Percentiles rank a stretch among this genome's conserved stretches.
Evolutionary conservation across 2,329 filamentous ascomycete genomes (phyloP).

Genomic region (Colletotrichum eleusines): DNA sequence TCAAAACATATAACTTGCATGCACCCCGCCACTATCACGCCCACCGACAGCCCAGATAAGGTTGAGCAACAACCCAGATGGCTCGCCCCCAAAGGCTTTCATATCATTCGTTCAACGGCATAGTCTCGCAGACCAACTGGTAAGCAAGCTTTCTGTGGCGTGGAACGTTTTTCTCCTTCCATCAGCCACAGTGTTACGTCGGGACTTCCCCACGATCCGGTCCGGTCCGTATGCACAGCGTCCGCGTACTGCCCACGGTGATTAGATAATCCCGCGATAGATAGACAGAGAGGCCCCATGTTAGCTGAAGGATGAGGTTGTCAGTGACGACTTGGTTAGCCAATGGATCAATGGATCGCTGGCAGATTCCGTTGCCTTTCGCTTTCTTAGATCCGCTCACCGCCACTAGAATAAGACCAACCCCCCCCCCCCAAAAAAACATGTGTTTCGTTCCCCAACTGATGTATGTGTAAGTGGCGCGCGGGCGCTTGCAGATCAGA

Average conservation of each 20-base stretch:
- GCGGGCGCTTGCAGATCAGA: not conserved
- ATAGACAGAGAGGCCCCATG: too few species aligned
- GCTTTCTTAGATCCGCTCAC: not conserved
- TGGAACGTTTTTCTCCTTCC: not conserved
- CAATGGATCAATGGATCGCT: too few species aligned
- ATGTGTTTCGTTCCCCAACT: not conserved
- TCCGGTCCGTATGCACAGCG: constrained; percentile 19
- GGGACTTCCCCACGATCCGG: constrained; percentile 28
- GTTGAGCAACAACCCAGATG: not conserved
- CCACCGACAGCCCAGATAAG: not conserved
- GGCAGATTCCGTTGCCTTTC: too few species aligned
- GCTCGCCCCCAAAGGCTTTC: not conserved
- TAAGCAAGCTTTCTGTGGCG: too few species aligned
- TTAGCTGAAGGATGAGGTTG: not conserved
- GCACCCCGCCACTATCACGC: not conserved
- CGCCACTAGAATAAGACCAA: not conserved
- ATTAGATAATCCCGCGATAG: not conserved
- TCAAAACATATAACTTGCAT: not conserved
- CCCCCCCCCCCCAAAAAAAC: not conserved
- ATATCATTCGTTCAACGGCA: not conserved
- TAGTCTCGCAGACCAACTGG: not conserved
- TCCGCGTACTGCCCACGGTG: not conserved
- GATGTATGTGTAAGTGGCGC: constrained; percentile 10
- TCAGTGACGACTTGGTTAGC: too few species aligned
- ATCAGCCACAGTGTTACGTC: not conserved